These are phyloP conservation scores for Plectosphaerella plurivora DNA, from an alignment of 2,329 filamentous ascomycete genomes.

Conservation along the genomic window DNA sequence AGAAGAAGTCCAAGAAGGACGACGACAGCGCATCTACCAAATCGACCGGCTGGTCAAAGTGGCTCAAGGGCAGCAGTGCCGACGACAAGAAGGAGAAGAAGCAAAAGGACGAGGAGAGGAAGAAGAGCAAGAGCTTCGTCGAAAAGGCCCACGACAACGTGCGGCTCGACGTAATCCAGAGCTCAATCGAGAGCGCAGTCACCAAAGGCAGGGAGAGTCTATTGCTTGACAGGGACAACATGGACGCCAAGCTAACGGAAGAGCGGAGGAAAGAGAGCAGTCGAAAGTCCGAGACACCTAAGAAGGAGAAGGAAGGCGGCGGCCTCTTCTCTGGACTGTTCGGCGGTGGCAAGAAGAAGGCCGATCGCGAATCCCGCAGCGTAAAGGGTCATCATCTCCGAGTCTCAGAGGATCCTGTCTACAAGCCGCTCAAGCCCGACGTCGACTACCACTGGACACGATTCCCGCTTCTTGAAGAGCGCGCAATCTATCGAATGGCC, in stretches of 20 bases:
- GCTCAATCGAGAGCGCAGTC: conserved; percentile 69
- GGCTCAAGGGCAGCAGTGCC: conserved; percentile 75
- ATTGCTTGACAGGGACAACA: conserved; percentile 71
- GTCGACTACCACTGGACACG: conserved; percentile 95
- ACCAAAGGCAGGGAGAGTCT: conserved; percentile 75
- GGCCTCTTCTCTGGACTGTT: conserved; percentile 93
- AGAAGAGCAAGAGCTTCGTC: conserved; percentile 54
- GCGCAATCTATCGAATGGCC: conserved; percentile 97
- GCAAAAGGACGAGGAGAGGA: conserved; percentile 59
- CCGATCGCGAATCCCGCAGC: conserved; percentile 66
- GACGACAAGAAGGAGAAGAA: conserved; percentile 57
- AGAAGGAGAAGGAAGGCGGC: conserved; percentile 89
- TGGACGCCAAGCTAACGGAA: conserved; percentile 69
- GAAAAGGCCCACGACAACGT: conserved; percentile 71
- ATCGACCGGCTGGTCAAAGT: conserved; percentile 78
- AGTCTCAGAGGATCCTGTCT: conserved; percentile 73
- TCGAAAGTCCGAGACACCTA: conserved; percentile 66
- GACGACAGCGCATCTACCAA: conserved; percentile 63
- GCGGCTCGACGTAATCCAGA: conserved; percentile 80
- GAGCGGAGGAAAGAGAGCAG: conserved; percentile 77
- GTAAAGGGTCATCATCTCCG: conserved; percentile 73
- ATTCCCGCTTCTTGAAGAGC: conserved; percentile 91
- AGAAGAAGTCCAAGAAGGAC: conserved; percentile 74
- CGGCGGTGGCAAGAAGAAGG: conserved; percentile 82
- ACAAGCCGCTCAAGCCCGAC: conserved; percentile 72